Evolutionary conservation across 148 eudicot species (phyloP).

Genomic region (Fagopyrum esculentum): DNA sequence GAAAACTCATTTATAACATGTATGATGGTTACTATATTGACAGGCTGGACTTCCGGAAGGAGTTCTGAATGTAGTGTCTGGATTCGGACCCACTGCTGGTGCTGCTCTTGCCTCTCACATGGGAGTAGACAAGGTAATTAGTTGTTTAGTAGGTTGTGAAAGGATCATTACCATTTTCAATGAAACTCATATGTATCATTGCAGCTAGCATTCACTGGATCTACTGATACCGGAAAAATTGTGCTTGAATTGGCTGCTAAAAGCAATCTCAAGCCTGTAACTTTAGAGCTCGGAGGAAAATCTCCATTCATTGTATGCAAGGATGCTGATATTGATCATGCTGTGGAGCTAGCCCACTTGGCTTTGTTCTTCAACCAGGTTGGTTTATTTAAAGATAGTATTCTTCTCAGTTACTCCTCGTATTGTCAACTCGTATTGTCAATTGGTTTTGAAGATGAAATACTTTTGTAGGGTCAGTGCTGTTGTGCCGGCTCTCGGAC

Average conservation of each 20-base stretch:
- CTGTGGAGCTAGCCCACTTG: conserved; percentile 56
- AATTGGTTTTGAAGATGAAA: no score
- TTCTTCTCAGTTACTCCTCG: no score
- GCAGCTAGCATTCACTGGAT: conserved; percentile 64
- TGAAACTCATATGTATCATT: neutral
- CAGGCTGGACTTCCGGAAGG: conserved; percentile 68
- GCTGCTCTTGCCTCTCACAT: conserved; percentile 52
- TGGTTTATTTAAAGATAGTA: neutral
- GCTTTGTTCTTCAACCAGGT: conserved; percentile 71
- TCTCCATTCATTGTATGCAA: conserved; percentile 60
- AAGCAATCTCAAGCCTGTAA: conserved; percentile 53
- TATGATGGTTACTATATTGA: neutral
- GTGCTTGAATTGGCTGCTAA: conserved; percentile 45
- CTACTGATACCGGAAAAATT: conserved; percentile 41
- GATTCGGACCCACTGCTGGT: conserved; percentile 62
- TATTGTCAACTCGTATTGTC: no score
- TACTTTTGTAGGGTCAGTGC: conserved; percentile 63
- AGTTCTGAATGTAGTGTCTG: conserved; percentile 53
- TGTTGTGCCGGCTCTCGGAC: conserved; percentile 95
- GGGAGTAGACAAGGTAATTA: conserved; percentile 57
- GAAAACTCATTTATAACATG: neutral
- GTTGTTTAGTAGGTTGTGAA: no score
- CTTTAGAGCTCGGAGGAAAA: conserved; percentile 68
- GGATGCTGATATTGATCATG: conserved; percentile 60
- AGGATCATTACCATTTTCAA: no score